Evolutionary conservation across 176 grass and related monocot genomes (phyloP).

Genomic region (Areca catechu): DNA sequence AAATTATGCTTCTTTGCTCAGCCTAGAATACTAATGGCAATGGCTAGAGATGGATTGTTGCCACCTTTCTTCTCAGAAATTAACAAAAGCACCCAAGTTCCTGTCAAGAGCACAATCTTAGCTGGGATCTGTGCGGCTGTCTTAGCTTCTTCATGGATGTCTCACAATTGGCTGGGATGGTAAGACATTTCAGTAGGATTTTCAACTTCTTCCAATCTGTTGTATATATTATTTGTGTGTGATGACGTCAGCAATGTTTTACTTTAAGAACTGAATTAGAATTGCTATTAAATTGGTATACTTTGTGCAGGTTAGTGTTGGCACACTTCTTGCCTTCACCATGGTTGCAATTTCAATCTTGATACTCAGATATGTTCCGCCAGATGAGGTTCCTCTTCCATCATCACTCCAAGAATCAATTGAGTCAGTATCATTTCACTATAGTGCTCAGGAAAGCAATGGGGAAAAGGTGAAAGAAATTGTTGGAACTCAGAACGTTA

Average conservation of each 20-base stretch:
- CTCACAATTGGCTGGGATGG: conserved; percentile 98
- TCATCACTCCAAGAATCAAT: conserved; percentile 58
- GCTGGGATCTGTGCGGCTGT: conserved; percentile 59
- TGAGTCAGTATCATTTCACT: conserved; percentile 26
- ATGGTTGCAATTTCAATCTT: conserved; percentile 84
- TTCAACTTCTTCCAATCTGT: too few species aligned
- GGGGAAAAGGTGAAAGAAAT: conserved; percentile 20
- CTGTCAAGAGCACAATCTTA: conserved; percentile 79
- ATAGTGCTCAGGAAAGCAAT: conserved; percentile 35
- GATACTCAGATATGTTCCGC: conserved; percentile 98
- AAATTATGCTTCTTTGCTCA: conserved; percentile 13
- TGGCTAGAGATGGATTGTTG: conserved; percentile 90
- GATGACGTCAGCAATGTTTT: background rate
- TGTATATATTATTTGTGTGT: too few species aligned
- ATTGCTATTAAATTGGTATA: too few species aligned
- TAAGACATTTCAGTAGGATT: conserved; percentile 28
- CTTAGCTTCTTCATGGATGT: conserved; percentile 88
- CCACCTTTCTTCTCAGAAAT: conserved; percentile 86
- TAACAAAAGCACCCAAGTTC: conserved; percentile 72
- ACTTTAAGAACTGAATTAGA: background rate
- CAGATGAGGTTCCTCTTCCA: conserved; percentile 61
- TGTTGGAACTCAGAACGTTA: conserved; percentile 20
- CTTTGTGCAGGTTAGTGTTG: conserved; percentile 82
- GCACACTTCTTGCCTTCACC: conserved; percentile 92
- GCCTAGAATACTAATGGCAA: conserved; percentile 99